Percentiles rank a stretch among this genome's conserved stretches.
Conservation (phyloP, 176 grass and related monocot genomes). For the Carex parvula region DNA sequence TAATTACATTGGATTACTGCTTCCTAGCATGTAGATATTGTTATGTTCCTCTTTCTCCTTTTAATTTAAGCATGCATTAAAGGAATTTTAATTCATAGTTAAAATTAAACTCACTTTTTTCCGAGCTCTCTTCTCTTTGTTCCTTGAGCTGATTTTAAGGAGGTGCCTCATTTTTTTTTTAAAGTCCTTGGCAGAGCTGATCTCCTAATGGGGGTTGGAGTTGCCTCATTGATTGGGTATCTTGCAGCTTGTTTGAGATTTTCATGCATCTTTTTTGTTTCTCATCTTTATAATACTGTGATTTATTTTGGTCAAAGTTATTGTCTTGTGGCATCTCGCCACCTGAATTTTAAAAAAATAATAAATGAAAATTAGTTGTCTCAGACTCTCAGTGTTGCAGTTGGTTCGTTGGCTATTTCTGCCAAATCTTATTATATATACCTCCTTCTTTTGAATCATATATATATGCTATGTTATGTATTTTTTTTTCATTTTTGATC, state of each 20-base stretch:
- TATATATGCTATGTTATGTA: background rate
- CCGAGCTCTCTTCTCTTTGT: too few species aligned
- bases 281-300: background rate
- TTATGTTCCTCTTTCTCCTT: background rate
- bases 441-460: background rate
- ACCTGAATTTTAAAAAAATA: background rate
- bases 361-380: background rate
- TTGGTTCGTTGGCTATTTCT: background rate
- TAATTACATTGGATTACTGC: background rate
- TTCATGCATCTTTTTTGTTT: background rate
- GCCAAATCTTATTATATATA: background rate
- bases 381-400: background rate
- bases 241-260: too few species aligned
- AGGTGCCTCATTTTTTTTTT: too few species aligned
- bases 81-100: background rate
- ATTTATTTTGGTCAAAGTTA: background rate
- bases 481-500: background rate
- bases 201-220: too few species aligned
- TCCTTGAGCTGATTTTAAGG: too few species aligned
- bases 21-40: background rate
- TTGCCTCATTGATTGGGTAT: too few species aligned
- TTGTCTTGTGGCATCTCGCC: background rate
- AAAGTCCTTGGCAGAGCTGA: too few species aligned
- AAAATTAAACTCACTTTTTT: background rate
- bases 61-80: background rate